Evolutionary conservation across 148 eudicot species (phyloP), one percentile per base, ranked within the genome.

Genomic region (Amaranthus palmeri): DNA sequence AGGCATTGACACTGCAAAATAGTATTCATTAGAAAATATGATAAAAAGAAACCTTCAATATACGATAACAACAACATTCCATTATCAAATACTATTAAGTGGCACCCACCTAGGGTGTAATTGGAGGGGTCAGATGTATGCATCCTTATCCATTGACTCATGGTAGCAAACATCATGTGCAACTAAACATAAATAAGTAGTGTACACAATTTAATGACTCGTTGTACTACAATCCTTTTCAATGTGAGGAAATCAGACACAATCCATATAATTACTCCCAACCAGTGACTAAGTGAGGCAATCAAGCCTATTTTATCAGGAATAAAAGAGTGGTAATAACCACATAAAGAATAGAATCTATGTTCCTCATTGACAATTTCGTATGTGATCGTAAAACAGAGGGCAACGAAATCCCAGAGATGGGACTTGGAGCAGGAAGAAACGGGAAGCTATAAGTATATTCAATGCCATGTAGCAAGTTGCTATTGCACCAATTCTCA

Each of bases 1-100:
- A 91, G 8, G 93, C 96, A 72, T 95, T 81, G 70, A 95, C 90
- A 85, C 99, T 95, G 93, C 50, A 53, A 15, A 25, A 4, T 45
- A 45, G 10, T 64, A 15, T 47, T 40, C n/a, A 51, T 74, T 64
- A 77, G 70, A 10, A 18, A 61, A 42, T 18, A 54, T 5, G 47
- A 74, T 12, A 61, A 13, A 49, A 49, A 54, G n/a, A 7, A 61
- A 51, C 18, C 42, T 12, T 6, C 47, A 45, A 47, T 55, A 47
- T 43, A 40, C 49, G 45, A 25, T 8, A 17, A 70, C 7, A 45
- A 71, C 44, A 49, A 48, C 5, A 44, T 9, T 5, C 18, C 69
- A 18, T 18, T 41, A 48, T 47, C n/a, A 10, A 65, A 14, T 15
- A 65, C 13, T 25, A 25, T 25, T 25, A 25, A 25, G 36, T 25